Base-by-base conservation (phyloP, 805 yeast genomes). In the Spathaspora girioi region DNA sequence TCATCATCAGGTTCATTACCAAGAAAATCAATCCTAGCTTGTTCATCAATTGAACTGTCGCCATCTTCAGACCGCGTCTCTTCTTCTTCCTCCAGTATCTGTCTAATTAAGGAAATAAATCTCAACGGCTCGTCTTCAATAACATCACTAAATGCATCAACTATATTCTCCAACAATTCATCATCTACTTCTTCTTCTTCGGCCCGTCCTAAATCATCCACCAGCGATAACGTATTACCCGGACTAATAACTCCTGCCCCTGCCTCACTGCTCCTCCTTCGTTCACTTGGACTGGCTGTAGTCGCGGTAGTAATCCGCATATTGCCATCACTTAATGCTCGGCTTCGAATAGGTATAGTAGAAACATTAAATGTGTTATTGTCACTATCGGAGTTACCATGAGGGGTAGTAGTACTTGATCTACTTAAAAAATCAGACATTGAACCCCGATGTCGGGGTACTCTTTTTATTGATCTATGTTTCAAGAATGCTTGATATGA, bases 11-110 rank as follows among this genome's bases (percentile, higher is more conserved):
- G 44, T 14, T 54, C 42, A 8, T 51, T 43, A 18, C 59, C 54
- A 26, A 61, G 54, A 46, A 55, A 61, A 54, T 63, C 66, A 32
- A 57, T 50, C 7, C 52, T 50, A 26, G 54, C 56, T 2, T 50
- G 55, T 18, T 52, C 54, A 38, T 54, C 53, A 7, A 35, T 14
- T 14, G 54, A 40, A 8, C 51, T 43, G 7, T 51, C 45, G 15
- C 47, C 55, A 17, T 45, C 70, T 12, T 61, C 61, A 20, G 26
- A 23, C 3, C n/a, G n/a, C n/a, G n/a, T n/a, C n/a, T 54, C 60
- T 12, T 54, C 57, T 11, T 50, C 63, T 2, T 57, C 63, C 2
- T 29, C 47, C 44, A 20, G 44, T 15, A 23, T 42, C 17, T 42
- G 44, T 19, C 29, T 42, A 44, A 27, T 31, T 18, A 23, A n/a